Evolutionary conservation across 352 stramenopile genomes (phyloP).

Genomic region (Phytophthora sp.): DNA sequence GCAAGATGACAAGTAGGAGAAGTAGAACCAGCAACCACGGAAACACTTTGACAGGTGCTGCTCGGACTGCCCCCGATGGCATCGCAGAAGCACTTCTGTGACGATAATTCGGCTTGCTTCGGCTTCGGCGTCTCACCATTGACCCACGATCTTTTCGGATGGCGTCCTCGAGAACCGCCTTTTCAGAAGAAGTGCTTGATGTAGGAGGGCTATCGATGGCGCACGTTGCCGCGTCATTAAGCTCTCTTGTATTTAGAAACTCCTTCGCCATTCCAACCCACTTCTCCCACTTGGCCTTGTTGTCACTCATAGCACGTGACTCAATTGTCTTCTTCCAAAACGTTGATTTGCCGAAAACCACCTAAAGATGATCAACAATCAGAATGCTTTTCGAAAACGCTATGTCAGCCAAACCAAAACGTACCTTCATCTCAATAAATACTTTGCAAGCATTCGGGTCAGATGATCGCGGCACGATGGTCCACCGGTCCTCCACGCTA

Average conservation of each 20-base stretch:
- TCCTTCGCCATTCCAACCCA: slow-evolving; percentile 74
- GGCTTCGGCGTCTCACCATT: slow-evolving; percentile 17
- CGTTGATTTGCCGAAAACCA: slow-evolving; percentile 86
- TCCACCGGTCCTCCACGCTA: slow-evolving; percentile 85
- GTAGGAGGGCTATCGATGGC: slow-evolving; percentile 16
- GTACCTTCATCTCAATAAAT: slow-evolving; percentile 79
- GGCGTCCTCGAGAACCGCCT: slow-evolving; percentile 5
- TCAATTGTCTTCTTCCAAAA: slow-evolving; percentile 88
- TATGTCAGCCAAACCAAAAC: too few relatives aligned
- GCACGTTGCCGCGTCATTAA: slow-evolving; percentile 9
- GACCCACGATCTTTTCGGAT: slow-evolving; percentile 19
- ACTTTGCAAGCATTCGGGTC: slow-evolving; percentile 58
- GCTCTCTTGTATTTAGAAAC: slow-evolving; percentile 34
- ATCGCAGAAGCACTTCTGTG: slow-evolving; percentile 19
- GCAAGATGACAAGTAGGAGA: slow-evolving; percentile 63
- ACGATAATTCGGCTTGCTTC: slow-evolving; percentile 21
- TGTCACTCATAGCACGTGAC: slow-evolving; percentile 71
- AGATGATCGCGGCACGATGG: slow-evolving; percentile 55
- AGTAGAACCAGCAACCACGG: slow-evolving; percentile 73
- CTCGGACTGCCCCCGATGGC: slow-evolving; percentile 7
- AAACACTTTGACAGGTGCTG: slow-evolving; percentile 53
- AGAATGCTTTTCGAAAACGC: too few relatives aligned
- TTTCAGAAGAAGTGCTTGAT: slow-evolving; percentile 28
- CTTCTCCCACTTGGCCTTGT: slow-evolving; percentile 71
- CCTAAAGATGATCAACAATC: slow-evolving; percentile 36